These are phyloP conservation scores for Stygiomarasmius scandens DNA, from an alignment of 1,284 basidiomycete species.

Conservation along the genomic window DNA sequence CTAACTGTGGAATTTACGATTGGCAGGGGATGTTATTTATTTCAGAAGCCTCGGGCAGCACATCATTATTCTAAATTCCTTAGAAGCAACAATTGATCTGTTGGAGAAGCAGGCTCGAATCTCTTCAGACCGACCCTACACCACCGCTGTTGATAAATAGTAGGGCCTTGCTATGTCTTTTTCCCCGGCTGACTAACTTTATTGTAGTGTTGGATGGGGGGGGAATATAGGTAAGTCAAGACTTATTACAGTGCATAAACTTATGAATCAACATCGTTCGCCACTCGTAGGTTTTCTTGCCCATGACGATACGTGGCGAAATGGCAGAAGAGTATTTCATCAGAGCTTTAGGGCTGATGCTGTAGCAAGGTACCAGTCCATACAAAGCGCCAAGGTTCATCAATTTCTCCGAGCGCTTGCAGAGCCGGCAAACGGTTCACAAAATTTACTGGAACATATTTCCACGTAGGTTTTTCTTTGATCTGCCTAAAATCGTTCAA, in stretches of 20 bases:
- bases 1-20: background rate
- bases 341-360: slow-evolving; percentile 18
- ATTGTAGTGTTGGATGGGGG: background rate
- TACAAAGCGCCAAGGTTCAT: slow-evolving; percentile 17
- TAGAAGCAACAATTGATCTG: background rate
- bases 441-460: slow-evolving; percentile 1
- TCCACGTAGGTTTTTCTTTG: background rate
- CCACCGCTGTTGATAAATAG: background rate
- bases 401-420: slow-evolving; percentile 13
- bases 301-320: background rate
- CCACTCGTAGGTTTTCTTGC: background rate
- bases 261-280: background rate
- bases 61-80: slow-evolving; percentile 1
- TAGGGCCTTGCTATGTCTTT: background rate
- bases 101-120: slow-evolving; percentile 5
- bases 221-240: background rate
- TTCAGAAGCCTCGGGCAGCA: background rate
- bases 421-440: background rate
- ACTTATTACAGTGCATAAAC: background rate
- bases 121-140: slow-evolving; percentile 1
- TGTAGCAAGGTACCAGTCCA: slow-evolving; percentile 15
- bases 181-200: background rate
- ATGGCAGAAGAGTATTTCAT: slow-evolving; percentile 22
- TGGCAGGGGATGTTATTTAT: slow-evolving; percentile 1
- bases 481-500: no score